phyloP scores from a whole-genome alignment of 257 asterid genomes.

The Cruciata laevipes region DNA sequence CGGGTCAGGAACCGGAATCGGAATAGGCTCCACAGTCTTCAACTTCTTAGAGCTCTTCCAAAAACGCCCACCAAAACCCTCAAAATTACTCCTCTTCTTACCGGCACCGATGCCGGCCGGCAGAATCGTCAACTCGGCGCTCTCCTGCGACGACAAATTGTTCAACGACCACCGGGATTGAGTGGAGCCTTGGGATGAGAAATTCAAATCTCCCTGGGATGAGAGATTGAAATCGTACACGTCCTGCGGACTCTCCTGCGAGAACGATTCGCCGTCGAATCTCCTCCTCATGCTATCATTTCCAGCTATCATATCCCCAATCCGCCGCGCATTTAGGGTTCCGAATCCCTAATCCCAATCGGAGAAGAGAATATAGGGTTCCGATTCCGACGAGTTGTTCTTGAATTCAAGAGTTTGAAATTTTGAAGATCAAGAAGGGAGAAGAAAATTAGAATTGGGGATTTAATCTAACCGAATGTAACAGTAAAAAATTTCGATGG shows the following conservation, averaged over 20 bases:
- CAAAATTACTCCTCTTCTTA: constrained; percentile 28
- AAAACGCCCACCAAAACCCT: constrained; percentile 36
- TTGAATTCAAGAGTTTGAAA: constrained; percentile 7
- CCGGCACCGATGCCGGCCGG: constrained; percentile 24
- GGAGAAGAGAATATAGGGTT: constrained; percentile 17
- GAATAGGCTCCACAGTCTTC: constrained; percentile 37
- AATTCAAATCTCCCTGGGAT: constrained; percentile 21
- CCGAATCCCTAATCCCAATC: not conserved
- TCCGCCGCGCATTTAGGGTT: constrained; percentile 7
- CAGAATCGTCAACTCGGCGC: constrained; percentile 26
- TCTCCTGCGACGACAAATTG: constrained; percentile 38
- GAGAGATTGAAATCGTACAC: constrained; percentile 37
- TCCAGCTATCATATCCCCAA: constrained; percentile 36
- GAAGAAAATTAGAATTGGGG: not conserved
- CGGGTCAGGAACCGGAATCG: constrained; percentile 10
- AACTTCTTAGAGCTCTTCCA: constrained; percentile 40
- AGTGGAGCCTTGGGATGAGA: not conserved
- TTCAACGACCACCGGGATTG: constrained; percentile 29
- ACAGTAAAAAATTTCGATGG: constrained; percentile 1
- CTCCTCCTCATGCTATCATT: constrained; percentile 42
- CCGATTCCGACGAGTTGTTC: not conserved
- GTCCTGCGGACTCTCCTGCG: constrained; percentile 54
- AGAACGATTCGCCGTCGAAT: constrained; percentile 28
- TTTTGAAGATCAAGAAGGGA: constrained; percentile 19
- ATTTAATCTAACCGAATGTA: not conserved